Evolutionary conservation across 1,139 yeast species (phyloP).

Genomic region (Pichia sp.): DNA sequence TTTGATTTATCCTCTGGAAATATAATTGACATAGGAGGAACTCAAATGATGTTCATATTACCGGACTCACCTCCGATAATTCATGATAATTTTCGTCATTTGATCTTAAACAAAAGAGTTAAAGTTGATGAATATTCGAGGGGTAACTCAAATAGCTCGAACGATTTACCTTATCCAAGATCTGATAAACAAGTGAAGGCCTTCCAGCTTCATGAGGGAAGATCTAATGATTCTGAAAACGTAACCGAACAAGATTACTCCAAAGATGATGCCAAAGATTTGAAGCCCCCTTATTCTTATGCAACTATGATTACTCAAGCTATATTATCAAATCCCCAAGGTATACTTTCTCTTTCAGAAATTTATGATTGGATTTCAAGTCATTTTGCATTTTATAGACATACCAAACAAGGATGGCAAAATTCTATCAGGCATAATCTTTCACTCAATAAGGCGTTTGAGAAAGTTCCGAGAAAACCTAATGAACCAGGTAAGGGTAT

Average conservation of each 20-base stretch:
- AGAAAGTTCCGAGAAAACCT: conserved; percentile 90
- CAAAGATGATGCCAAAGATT: conserved; percentile 83
- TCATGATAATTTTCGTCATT: conserved; percentile 42
- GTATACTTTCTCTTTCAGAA: conserved; percentile 82
- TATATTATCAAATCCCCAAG: conserved; percentile 78
- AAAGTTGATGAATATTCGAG: conserved; percentile 4
- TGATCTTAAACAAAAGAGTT: conserved; percentile 28
- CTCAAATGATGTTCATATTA: conserved; percentile 96
- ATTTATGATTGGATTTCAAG: conserved; percentile 85
- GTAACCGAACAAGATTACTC: conserved; percentile 59
- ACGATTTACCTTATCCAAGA: conserved; percentile 10
- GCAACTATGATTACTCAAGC: conserved; percentile 99
- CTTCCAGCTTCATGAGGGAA: conserved; percentile 38
- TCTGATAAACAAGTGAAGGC: conserved; percentile 31
- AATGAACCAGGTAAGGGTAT: conserved; percentile 98
- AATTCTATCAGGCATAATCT: conserved; percentile 55
- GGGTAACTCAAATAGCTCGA: not conserved
- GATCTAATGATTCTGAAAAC: conserved; percentile 14
- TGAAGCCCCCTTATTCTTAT: conserved; percentile 93
- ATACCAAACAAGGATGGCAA: conserved; percentile 85
- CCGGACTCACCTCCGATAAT: conserved; percentile 83
- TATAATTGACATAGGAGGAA: conserved; percentile 88
- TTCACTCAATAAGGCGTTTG: conserved; percentile 58
- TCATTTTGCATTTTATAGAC: conserved; percentile 86
- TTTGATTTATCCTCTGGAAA: conserved; percentile 75